Evolutionary conservation across 176 grass and related monocot species (phyloP).

Genomic region (Oryza longistaminata): DNA sequence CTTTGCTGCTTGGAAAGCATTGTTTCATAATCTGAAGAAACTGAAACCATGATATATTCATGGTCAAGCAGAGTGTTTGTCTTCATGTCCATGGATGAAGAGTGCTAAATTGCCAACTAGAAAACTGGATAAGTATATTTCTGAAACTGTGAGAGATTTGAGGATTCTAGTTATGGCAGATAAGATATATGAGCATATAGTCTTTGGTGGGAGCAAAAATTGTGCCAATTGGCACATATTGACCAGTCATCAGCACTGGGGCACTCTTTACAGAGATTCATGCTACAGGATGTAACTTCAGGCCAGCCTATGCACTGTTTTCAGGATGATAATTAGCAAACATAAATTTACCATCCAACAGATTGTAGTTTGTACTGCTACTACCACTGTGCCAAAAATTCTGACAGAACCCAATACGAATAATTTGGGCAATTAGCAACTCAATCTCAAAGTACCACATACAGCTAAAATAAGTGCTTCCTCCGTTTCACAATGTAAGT

Average conservation of each 20-base stretch:
- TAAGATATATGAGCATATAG: slow-evolving; percentile 72
- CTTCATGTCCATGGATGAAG: neutral
- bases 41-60: too few relatives aligned
- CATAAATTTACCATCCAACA: neutral
- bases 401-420: neutral
- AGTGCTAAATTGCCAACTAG: neutral
- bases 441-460: neutral
- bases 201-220: slow-evolving; percentile 58
- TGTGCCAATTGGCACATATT: slow-evolving; percentile 60
- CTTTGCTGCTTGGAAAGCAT: too few relatives aligned
- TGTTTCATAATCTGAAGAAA: too few relatives aligned
- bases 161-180: slow-evolving; percentile 68
- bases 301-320: slow-evolving; percentile 38
- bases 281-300: slow-evolving; percentile 59
- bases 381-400: neutral
- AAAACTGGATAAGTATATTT: slow-evolving; percentile 48
- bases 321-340: slow-evolving; percentile 50
- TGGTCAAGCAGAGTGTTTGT: neutral
- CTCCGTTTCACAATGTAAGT: too few relatives aligned
- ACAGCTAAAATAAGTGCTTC: neutral
- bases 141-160: slow-evolving; percentile 69
- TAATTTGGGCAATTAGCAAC: neutral
- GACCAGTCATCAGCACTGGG: too few relatives aligned
- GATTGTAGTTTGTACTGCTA: neutral
- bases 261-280: too few relatives aligned